Base-by-base conservation (phyloP, 2,329 filamentous ascomycete species). In the Fusarium sterilihyphosum region DNA sequence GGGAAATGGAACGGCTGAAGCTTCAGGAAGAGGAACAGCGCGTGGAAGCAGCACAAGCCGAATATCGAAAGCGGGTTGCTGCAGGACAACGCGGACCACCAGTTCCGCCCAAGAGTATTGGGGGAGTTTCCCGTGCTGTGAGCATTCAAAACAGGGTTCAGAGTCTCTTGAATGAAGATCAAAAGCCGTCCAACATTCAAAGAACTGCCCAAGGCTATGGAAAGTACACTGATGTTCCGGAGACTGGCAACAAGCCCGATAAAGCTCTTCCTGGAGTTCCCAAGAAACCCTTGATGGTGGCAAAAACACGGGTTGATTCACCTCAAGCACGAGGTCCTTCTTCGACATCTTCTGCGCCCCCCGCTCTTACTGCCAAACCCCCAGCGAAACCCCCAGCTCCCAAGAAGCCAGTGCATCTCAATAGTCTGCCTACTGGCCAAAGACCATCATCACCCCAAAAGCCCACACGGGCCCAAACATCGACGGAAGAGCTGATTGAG, bases 111-210 rank as follows among this genome's bases (percentile, higher is more conserved):
- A 90, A 87, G 82, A 88, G 84, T 78, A 88, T 88, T 79, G 89
- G 87, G n/a, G 86, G 88, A 54, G 83, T 89, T 7, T 90, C 90
- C 20, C 87, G 92, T 47, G 94, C 95, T 24, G 89, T 91, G n/a
- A 93, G 92, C 33, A 99, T 99, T 77, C 95, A 98, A 81, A 95
- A 94, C 79, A 92, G 96, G 73, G 94, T 99, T 62, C 94, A 97
- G 84, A 94, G 90, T 57, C 86, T 98, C 57, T 85, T 99, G 22
- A 92, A 92, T 70, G 95, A 98, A 78, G 94, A 92, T 46, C 90
- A 91, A 77, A 91, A 87, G 73, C 83, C 87, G 2, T 80, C 88
- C 3, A 84, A 85, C 20, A 88, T 90, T 35, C 91, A 92, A 74
- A 84, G 87, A 57, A 98, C 94, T 2, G 95, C 95, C 2, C 92